Percentiles rank a stretch among this genome's conserved stretches.
These are phyloP conservation scores for Ceratopteris richardii DNA, from an alignment of 75 land plant genomes.

Conservation along the genomic window DNA sequence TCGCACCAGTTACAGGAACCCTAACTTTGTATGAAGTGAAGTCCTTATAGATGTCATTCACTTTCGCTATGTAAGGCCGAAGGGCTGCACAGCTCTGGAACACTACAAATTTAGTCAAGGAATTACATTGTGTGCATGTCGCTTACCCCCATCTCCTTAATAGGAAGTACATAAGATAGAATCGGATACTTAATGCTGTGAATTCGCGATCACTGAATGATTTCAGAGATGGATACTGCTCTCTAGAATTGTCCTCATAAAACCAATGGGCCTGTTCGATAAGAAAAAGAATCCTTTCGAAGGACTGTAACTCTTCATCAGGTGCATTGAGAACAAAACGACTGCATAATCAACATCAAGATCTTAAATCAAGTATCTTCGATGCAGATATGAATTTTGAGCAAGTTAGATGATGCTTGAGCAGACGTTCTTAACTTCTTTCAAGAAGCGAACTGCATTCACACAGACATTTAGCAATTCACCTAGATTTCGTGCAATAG, in stretches of 20 bases:
- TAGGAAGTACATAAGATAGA: too few species aligned
- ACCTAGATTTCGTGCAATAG: too few species aligned
- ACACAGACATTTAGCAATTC: too few species aligned
- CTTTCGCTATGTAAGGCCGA: conserved; percentile 74
- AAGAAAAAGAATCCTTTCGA: conserved; percentile 92
- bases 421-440: background rate
- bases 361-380: background rate
- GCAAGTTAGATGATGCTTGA: background rate
- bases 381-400: background rate
- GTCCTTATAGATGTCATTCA: conserved; percentile 94
- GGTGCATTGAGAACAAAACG: conserved; percentile 98
- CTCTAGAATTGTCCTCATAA: conserved; percentile 93
- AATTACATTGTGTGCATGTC: background rate
- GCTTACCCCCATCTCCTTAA: background rate
- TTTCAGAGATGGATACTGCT: conserved; percentile 75
- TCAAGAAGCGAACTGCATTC: too few species aligned
- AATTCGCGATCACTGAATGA: conserved; percentile 82
- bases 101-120: conserved; percentile 30
- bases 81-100: conserved; percentile 84
- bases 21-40: conserved; percentile 84
- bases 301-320: conserved; percentile 87
- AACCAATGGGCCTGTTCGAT: conserved; percentile 99
- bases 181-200: conserved; percentile 72
- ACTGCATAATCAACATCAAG: conserved; percentile 24
- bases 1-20: conserved; percentile 95